Base-by-base conservation (phyloP, 768 basidiomycete genomes). In the Trametes villosa region DNA sequence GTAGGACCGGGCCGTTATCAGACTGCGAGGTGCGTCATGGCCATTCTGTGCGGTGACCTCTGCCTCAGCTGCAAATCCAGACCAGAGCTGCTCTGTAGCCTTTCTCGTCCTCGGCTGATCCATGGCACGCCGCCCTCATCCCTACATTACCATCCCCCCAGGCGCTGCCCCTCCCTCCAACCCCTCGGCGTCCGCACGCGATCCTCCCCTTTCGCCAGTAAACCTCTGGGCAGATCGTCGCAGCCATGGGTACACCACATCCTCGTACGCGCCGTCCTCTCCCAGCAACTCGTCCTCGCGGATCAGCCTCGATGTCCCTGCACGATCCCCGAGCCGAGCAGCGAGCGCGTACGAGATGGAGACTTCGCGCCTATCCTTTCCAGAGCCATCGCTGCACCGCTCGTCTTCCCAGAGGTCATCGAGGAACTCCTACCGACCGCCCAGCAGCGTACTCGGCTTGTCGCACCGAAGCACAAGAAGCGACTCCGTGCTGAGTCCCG, bases 101-200 rank as follows among this genome's bases (percentile, higher is more conserved):
- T 44, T 59, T 64, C 63, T 40, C 47, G 62, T 63, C 56, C 52
- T 42, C 33, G 44, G 62, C 57, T 34, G 53, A 64, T 54, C 59
- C 59, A 67, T 67, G 67, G 59, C 64, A 30, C 53, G 49, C 51
- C 64, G 64, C 48, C 47, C 57, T 40, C 63, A 57, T 59, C 73
- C 74, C 22, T 68, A 76, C 50, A 42, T 80, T 49, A 56, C 67
- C 34, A 79, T 82, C 33, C 79, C 81, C 13, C 60, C 71, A 7
- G 76, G 70, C 61, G 65, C 75, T 7, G 69, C 67, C 33, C 75
- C 71, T 48, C 75, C 76, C 15, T 56, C 66, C 24, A 70, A 71
- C 44, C 73, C 74, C 47, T 70, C 72, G 27, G 67, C 73, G n/a
- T 44, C 68, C 51, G 67, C 12, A 54, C 65, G 42, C 72, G 71